Base-by-base conservation (phyloP, 306 rosid genomes). In the Herpetospermum pedunculosum region DNA sequence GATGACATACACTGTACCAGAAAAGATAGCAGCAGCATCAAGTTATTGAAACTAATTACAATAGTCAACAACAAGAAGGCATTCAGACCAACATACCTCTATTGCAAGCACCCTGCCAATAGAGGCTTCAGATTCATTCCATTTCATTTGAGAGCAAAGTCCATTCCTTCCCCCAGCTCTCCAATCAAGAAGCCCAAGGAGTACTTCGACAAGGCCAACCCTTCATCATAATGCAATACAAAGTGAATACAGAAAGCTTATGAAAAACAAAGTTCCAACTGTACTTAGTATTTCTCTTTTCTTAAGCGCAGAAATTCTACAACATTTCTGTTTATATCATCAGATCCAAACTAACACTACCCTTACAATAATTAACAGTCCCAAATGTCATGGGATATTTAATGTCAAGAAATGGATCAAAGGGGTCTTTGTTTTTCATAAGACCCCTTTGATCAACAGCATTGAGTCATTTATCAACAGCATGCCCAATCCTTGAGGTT, bases 141-240 rank as follows among this genome's bases (percentile, higher is more conserved):
- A 94, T 83, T 94, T 94, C 99, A 94, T 94, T 83, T 91, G 99
- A 78, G 95, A 88, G 80, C 89, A 88, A 74, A 91, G 89, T 26
- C 97, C 99, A 85, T 82, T 89, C 87, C 96, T 86, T 78, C 99
- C 99, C 15, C 99, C 96, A 21, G 97, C 96, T 72, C 99, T 90
- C 99, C 99, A 94, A 84, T 94, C 99, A 67, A 94, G 97, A 84
- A 94, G 99, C 82, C 99, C 99, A 54, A 94, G 99, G 80, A 94
- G 99, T 49, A 94, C 92, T 78, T 91, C 92, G 59, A 91, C 97
- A 83, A 94, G 97, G 72, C 99, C 99, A 84, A 89, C 99, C 81
- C 99, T 94, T 79, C 80, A 85, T 76, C 72, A 82, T 80, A 67
- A 79, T 25, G 76, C 81, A 79, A 47, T 19, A 72, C 23, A 26